phyloP scores from a whole-genome alignment of 352 stramenopile genomes.

The Thalassiosira hispida region DNA sequence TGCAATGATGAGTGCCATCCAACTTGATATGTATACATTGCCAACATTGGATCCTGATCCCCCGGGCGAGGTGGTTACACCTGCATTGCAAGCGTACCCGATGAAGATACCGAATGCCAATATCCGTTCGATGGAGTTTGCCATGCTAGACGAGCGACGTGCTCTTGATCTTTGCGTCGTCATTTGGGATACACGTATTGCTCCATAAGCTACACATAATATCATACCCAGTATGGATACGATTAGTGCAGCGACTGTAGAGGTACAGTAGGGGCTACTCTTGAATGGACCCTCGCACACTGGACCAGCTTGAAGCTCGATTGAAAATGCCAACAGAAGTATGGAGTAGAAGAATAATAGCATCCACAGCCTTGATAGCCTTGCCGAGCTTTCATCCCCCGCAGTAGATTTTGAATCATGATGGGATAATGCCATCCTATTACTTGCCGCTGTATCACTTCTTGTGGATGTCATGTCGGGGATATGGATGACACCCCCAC shows the following conservation, averaged over 20 bases:
- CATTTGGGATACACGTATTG: neutral
- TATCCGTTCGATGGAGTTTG: neutral
- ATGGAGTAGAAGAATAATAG: neutral
- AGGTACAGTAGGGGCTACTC: neutral
- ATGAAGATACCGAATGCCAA: neutral
- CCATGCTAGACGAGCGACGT: neutral
- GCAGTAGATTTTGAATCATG: neutral
- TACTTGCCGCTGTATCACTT: neutral
- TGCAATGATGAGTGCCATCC: neutral
- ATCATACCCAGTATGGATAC: too few relatives aligned
- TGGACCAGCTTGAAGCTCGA: neutral
- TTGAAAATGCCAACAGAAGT: neutral
- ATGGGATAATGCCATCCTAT: too few relatives aligned
- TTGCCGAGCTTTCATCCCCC: neutral
- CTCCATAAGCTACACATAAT: too few relatives aligned
- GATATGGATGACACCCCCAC: neutral
- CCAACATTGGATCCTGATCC: neutral
- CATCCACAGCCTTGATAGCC: neutral
- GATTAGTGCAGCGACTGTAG: neutral
- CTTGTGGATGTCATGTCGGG: neutral
- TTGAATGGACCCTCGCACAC: neutral
- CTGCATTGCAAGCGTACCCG: neutral
- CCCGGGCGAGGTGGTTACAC: neutral
- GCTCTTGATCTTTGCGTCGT: neutral
- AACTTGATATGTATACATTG: neutral